A percentile compares a stretch with the other conserved stretches of the same genome.
phyloP scores from a whole-genome alignment of 176 grass and related monocot genomes.

The Puya raimondii region DNA sequence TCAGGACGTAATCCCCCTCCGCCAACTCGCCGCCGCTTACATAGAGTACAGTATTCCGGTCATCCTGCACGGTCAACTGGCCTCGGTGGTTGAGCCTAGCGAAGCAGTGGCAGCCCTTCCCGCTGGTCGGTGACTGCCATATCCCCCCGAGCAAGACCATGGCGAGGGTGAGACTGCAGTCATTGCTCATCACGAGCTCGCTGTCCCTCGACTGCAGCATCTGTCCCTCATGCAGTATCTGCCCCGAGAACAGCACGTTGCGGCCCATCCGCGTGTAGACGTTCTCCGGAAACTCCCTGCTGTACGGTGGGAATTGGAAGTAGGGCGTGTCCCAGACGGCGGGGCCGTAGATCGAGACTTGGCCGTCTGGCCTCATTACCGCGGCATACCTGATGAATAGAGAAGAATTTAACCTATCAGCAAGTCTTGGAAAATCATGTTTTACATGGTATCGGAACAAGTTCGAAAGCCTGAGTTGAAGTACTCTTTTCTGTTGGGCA shows the following conservation, averaged over 20 bases:
- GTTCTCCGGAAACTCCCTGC: background rate
- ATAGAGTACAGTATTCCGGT: background rate
- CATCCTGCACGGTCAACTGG: conserved; percentile 3
- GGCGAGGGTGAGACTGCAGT: background rate
- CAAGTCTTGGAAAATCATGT: too few relatives aligned
- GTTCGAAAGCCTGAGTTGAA: too few relatives aligned
- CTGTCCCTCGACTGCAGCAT: conserved; percentile 1
- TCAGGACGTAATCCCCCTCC: background rate
- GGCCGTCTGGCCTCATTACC: conserved; percentile 4
- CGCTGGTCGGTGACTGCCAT: background rate
- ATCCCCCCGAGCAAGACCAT: background rate
- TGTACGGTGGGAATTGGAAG: background rate
- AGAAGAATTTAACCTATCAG: too few relatives aligned
- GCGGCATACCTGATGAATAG: conserved; percentile 1
- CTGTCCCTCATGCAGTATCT: background rate
- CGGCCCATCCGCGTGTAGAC: background rate
- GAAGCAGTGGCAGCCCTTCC: background rate
- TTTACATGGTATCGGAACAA: too few relatives aligned
- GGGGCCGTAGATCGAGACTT: conserved; percentile 5
- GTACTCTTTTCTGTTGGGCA: too few relatives aligned
- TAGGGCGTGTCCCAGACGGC: background rate
- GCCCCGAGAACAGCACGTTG: conserved; percentile 11
- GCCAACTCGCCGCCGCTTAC: background rate
- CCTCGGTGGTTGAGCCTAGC: conserved; percentile 4
- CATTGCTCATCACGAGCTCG: background rate